Evolutionary conservation across 257 asterid species (phyloP).

Genomic region (Anisodus acutangulus): DNA sequence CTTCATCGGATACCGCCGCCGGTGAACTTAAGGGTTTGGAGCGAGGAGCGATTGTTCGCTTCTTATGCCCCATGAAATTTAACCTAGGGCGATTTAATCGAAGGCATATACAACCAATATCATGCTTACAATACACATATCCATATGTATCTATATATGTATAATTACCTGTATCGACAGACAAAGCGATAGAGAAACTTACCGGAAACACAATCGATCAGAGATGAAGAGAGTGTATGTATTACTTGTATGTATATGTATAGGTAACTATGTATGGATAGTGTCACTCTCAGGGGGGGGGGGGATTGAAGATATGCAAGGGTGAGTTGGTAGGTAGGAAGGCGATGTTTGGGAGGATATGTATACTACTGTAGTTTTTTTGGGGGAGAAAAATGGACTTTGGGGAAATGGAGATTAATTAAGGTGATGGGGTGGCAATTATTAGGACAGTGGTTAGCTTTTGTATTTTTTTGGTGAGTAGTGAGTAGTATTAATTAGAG

Average conservation of each 20-base stretch:
- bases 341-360: slow-evolving; percentile 22
- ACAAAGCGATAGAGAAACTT: neutral
- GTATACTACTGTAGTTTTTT: neutral
- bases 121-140: neutral
- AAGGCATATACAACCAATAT: slow-evolving; percentile 34
- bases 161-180: too few species aligned
- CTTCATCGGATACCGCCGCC: neutral
- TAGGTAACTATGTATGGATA: slow-evolving; percentile 8
- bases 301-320: too few species aligned
- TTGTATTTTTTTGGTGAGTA: too few species aligned
- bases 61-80: slow-evolving; percentile 51
- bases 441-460: neutral
- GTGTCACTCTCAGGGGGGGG: neutral
- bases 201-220: neutral
- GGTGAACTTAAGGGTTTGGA: slow-evolving; percentile 46
- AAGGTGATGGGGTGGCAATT: neutral
- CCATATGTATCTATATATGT: neutral
- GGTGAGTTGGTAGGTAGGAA: neutral
- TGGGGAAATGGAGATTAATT: too few species aligned
- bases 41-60: slow-evolving; percentile 49
- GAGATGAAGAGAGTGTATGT: neutral
- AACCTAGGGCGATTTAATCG: slow-evolving; percentile 33
- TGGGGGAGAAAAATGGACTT: neutral
- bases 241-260: neutral
- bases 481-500: too few species aligned